Evolutionary conservation across 345 rosid genomes (phyloP), one percentile per base, ranked within the genome.

Genomic region (Salix caprea): DNA sequence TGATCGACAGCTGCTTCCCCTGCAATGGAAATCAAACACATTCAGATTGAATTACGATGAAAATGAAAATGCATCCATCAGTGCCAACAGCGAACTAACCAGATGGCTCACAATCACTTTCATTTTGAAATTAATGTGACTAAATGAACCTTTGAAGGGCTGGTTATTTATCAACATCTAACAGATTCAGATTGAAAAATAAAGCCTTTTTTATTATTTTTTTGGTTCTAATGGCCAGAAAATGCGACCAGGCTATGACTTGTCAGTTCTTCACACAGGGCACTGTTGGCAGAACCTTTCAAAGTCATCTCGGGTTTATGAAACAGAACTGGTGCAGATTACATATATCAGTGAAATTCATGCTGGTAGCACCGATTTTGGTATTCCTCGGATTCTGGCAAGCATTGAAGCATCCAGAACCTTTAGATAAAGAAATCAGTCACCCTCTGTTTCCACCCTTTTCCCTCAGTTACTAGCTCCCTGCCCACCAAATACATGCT

Each of bases 1-100:
- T 76, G 76, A 78, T 84, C 87, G 18, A 64, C 75, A 73, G 78
- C 85, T 68, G 88, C 85, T 80, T 86, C 93, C 61, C 93, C 93
- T 88, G 85, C 79, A 74, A 40, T 21, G 9, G 72, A 48, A 74
- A 61, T 13, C 42, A 10, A 61, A 65, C 52, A 54, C 40, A 21
- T 69, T 65, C 54, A 79, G 64, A 68, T 70, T 50, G 42, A 48
- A 9, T 28, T 37, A n/a, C 60, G n/a, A 26, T 19, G 66, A 42
- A 42, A 42, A 26, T 19, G 66, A 42, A 42, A 42, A 72, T 32
- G 11, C 48, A 1, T 56, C 65, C 7, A 54, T n/a, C 32, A 21
- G 46, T 58, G 37, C 26, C 28, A 58, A 1, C 11, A n/a, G 14
- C 14, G 24, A 36, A 34, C 26, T 2, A 14, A 58, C 7, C 44